Evolutionary conservation across 2,329 filamentous ascomycete genomes (phyloP).

Genomic region (Trichoderma cornu-damae): DNA sequence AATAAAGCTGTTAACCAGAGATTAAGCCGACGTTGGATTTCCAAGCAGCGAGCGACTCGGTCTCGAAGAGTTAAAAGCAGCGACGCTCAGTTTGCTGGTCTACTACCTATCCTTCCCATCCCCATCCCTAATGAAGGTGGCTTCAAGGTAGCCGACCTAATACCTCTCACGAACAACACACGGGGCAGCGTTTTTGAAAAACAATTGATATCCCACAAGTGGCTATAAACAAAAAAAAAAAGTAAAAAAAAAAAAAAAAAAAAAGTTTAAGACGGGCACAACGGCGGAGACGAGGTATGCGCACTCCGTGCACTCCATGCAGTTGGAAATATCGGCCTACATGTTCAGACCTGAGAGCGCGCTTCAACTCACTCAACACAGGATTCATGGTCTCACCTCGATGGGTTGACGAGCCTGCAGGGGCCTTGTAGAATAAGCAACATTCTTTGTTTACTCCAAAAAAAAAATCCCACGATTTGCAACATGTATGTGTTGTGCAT

Average conservation of each 20-base stretch:
- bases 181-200: neutral
- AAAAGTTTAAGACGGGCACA: neutral
- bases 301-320: neutral
- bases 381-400: conserved; percentile 19
- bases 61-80: conserved; percentile 10
- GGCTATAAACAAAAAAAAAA: too few relatives aligned
- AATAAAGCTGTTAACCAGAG: neutral
- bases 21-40: neutral
- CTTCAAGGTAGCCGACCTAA: neutral
- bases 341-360: neutral
- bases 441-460: neutral
- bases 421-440: conserved; percentile 1
- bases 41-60: neutral
- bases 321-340: neutral
- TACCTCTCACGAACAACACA: neutral
- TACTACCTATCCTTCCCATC: neutral
- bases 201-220: neutral
- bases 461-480: neutral
- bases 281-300: neutral
- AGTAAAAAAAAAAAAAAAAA: too few relatives aligned
- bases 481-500: conserved; percentile 8
- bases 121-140: conserved; percentile 9
- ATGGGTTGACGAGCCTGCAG: conserved; percentile 20
- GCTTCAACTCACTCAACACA: neutral
- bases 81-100: neutral